Conservation (phyloP, 768 basidiomycete genomes). For the Boletus insuetus region DNA sequence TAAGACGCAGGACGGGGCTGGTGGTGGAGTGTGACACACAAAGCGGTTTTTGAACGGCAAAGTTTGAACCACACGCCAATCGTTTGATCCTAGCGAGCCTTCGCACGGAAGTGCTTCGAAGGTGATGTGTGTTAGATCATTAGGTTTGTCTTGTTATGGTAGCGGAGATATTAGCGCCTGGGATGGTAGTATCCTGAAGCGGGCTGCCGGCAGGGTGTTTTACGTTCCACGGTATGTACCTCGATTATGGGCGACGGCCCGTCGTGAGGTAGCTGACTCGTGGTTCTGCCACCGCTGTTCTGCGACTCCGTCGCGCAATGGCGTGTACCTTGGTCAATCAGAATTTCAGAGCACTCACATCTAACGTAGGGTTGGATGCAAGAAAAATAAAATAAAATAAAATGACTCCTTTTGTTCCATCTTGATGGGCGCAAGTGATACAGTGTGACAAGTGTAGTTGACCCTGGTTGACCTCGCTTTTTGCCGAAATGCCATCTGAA, state of each 20-base stretch:
- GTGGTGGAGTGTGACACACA: not conserved
- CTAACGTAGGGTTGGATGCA: not conserved
- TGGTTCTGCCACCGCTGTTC: not conserved
- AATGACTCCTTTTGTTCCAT: not conserved
- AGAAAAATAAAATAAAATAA: not conserved
- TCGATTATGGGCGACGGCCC: not conserved
- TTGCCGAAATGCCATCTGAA: not conserved
- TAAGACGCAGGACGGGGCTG: not conserved
- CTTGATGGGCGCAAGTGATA: not conserved
- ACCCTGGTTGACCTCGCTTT: not conserved
- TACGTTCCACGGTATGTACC: not conserved
- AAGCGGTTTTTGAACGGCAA: conserved; percentile 21
- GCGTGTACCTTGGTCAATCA: not conserved
- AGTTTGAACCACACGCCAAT: conserved; percentile 2
- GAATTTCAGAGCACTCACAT: not conserved
- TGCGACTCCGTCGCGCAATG: too few species aligned
- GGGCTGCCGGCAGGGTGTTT: conserved; percentile 3
- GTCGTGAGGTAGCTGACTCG: not conserved
- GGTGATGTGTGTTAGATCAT: not conserved
- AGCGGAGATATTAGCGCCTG: conserved; percentile 5
- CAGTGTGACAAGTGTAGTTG: not conserved
- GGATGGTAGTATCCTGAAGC: not conserved
- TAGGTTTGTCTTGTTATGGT: conserved; percentile 4
- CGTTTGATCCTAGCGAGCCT: conserved; percentile 18
- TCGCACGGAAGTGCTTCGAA: conserved; percentile 17